phyloP scores from a whole-genome alignment of 352 stramenopile species.

The Phytopythium sindhum region DNA sequence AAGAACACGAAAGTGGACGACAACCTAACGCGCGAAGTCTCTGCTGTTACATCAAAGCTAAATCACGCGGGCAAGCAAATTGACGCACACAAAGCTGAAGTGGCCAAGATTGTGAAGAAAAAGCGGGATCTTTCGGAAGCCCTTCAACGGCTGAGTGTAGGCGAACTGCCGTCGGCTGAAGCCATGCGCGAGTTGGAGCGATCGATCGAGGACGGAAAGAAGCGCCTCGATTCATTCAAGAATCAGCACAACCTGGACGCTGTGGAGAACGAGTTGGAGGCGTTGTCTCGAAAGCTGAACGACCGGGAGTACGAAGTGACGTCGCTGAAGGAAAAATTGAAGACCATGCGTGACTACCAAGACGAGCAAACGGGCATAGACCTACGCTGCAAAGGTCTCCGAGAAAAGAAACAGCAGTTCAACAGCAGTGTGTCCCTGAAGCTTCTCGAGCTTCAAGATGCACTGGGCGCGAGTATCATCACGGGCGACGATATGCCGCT shows the following conservation, averaged over 20 bases:
- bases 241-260: constrained; percentile 29
- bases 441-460: constrained; percentile 33
- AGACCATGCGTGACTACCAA: constrained; percentile 46
- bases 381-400: constrained; percentile 38
- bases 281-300: constrained; percentile 37
- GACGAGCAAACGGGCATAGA: constrained; percentile 47
- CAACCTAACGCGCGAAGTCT: neutral
- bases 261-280: constrained; percentile 46
- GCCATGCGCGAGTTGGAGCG: constrained; percentile 47
- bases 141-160: constrained; percentile 38
- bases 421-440: constrained; percentile 42
- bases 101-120: constrained; percentile 35
- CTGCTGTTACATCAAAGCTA: constrained; percentile 43
- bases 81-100: constrained; percentile 12
- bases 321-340: constrained; percentile 49
- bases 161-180: constrained; percentile 36
- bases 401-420: constrained; percentile 42
- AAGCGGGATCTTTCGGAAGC: constrained; percentile 34
- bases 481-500: constrained; percentile 30
- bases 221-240: constrained; percentile 38
- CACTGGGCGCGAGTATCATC: constrained; percentile 17
- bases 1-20: neutral
- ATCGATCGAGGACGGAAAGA: constrained; percentile 43
- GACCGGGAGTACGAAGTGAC: constrained; percentile 40
- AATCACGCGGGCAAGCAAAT: constrained; percentile 37